These are phyloP conservation scores for Aeminium ludgeri DNA, from an alignment of 495 filamentous ascomycete genomes.

Conservation along the genomic window DNA sequence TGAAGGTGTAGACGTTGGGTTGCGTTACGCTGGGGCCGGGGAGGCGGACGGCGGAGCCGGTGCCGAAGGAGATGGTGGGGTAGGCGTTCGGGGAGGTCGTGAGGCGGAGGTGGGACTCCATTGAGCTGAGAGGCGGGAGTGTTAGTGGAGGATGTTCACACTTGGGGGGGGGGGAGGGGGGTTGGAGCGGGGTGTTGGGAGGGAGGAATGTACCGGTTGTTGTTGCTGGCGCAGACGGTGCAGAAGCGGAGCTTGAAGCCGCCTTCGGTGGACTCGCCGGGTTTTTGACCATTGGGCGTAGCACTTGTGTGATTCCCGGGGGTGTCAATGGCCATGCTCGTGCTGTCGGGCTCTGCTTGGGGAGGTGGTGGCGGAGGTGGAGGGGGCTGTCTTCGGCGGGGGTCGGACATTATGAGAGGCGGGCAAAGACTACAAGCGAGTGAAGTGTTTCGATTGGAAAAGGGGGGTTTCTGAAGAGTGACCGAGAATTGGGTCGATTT, in stretches of 20 bases:
- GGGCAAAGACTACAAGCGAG: too few species aligned
- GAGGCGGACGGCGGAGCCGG: conserved; percentile 83
- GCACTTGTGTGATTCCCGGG: background rate
- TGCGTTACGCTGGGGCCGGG: conserved; percentile 81
- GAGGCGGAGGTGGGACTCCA: conserved; percentile 92
- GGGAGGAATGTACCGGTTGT: conserved; percentile 53
- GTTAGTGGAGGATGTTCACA: too few species aligned
- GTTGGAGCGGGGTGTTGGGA: background rate
- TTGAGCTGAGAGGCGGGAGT: too few species aligned
- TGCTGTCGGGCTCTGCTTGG: conserved; percentile 19
- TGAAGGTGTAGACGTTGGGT: conserved; percentile 96
- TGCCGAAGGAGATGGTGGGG: conserved; percentile 95
- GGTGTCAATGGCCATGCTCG: conserved; percentile 1
- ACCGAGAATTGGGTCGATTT: too few species aligned
- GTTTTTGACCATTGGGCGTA: background rate
- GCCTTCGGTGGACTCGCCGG: background rate
- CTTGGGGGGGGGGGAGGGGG: background rate
- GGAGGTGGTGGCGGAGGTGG: conserved; percentile 38
- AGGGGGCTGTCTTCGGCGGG: conserved; percentile 22
- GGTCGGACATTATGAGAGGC: too few species aligned
- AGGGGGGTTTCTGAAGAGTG: too few species aligned
- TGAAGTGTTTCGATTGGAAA: too few species aligned
- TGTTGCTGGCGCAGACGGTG: conserved; percentile 94
- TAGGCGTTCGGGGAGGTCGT: conserved; percentile 51
- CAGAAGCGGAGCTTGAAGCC: conserved; percentile 59